phyloP scores from a whole-genome alignment of 208 protist genomes.

The Tetramitus jugosus region DNA sequence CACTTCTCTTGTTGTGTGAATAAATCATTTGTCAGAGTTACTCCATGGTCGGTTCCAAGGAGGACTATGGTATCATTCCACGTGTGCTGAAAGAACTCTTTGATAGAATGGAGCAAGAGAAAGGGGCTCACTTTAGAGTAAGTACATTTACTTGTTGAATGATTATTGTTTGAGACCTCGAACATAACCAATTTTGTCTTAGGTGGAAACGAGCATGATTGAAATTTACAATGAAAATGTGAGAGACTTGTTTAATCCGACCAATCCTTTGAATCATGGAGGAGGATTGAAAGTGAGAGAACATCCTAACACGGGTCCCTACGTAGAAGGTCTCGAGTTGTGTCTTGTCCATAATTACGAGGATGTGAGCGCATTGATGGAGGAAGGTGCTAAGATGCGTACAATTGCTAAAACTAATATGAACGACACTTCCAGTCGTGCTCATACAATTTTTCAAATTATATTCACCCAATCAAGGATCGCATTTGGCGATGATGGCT shows the following conservation, averaged over 20 bases:
- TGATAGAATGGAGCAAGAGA: neutral
- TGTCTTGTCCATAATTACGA: conserved; percentile 49
- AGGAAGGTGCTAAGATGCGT: conserved; percentile 33
- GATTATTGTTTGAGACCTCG: too few relatives aligned
- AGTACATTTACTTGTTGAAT: too few relatives aligned
- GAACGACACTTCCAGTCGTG: conserved; percentile 45
- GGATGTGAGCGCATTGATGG: conserved; percentile 62
- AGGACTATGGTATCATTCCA: conserved; percentile 34
- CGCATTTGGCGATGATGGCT: conserved; percentile 27
- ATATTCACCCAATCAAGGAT: conserved; percentile 37
- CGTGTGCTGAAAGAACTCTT: conserved; percentile 31
- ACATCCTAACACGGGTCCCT: conserved; percentile 60
- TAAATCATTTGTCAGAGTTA: too few relatives aligned
- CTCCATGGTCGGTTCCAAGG: conserved; percentile 17
- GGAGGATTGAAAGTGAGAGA: conserved; percentile 49
- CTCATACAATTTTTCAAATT: conserved; percentile 48
- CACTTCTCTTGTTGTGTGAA: conserved; percentile 23
- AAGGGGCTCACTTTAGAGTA: neutral
- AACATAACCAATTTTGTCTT: conserved; percentile 25
- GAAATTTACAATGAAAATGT: conserved; percentile 51
- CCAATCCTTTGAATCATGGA: conserved; percentile 31
- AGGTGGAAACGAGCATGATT: conserved; percentile 30
- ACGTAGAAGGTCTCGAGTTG: conserved; percentile 63
- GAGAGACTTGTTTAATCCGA: conserved; percentile 53
- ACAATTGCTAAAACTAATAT: conserved; percentile 41